Conservation (phyloP, 2,329 filamentous ascomycete species). For the Botrytis medusae region DNA sequence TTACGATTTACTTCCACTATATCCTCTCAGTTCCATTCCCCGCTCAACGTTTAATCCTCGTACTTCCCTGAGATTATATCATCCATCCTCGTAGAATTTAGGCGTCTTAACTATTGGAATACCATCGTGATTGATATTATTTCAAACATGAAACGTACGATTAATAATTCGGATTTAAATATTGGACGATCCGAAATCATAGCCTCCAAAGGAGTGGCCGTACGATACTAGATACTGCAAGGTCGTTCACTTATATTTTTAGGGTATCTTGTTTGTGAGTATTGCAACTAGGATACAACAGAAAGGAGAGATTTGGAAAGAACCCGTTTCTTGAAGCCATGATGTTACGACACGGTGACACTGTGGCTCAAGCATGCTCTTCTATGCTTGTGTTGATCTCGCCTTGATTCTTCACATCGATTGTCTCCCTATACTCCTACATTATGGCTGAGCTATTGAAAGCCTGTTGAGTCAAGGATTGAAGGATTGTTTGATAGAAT, state of each 20-base stretch:
- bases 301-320: background rate
- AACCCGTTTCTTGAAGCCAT: background rate
- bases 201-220: background rate
- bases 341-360: background rate
- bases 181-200: background rate
- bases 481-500: background rate
- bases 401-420: background rate
- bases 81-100: accelerated
- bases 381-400: background rate
- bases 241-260: background rate
- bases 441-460: background rate
- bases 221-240: background rate
- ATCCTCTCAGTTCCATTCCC: background rate
- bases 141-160: background rate
- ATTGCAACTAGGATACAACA: background rate
- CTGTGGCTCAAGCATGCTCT: background rate
- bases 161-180: background rate
- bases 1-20: background rate
- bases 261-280: background rate
- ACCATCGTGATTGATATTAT: background rate
- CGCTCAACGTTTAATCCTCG: background rate
- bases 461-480: background rate
- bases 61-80: background rate
- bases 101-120: background rate
- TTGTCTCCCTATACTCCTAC: background rate